Evolutionary conservation across 2,329 filamentous ascomycete species (phyloP), one percentile per base, ranked within the genome.

Genomic region (Talaromyces sp.): DNA sequence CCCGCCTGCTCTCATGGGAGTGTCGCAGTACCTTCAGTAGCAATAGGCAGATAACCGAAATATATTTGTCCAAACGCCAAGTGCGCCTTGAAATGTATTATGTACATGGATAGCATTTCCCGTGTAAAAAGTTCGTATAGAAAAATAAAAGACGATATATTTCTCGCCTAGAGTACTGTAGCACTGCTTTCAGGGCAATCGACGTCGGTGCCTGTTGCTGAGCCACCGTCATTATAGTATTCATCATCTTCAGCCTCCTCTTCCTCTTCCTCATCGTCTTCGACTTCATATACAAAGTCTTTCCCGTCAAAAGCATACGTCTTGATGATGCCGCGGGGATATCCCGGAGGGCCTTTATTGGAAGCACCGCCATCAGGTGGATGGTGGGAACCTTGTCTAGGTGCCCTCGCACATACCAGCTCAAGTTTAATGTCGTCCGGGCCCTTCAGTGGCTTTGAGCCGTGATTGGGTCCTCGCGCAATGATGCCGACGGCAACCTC

Each of bases 401-500:
- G 77, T 19, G 77, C 76, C 67, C 75, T 74, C 22, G 76, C 66
- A 59, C 77, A 79, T 31, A 74, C 73, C 19, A 79, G 68, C 50
- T 78, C 75, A 47, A 79, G 68, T 49, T 75, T 71, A 4, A 79
- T 71, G 33, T 77, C 77, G 15, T 77, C 67, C 9, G 69, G 69
- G 33, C 68, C 66, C 1, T 65, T 52, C 1, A 73, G 71, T 13
- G 70, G 71, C 8, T 64, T 33, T 37, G 70, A 72, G 37, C 73
- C 69, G 52, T 71, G 74, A 2, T 70, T 69, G 3, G 77, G 77
- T 1, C 67, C 69, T 6, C 77, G 73, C 68, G 73, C 75, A 61
- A 78, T 69, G 31, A 79, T 77, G 2, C 73, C 77, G 22, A 79
- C 74, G 10, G 75, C 77, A 3, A 78, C 73, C 61, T 78, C 75